Conservation (phyloP, 2,329 filamentous ascomycete species). For the Magnaporthales sp. region DNA sequence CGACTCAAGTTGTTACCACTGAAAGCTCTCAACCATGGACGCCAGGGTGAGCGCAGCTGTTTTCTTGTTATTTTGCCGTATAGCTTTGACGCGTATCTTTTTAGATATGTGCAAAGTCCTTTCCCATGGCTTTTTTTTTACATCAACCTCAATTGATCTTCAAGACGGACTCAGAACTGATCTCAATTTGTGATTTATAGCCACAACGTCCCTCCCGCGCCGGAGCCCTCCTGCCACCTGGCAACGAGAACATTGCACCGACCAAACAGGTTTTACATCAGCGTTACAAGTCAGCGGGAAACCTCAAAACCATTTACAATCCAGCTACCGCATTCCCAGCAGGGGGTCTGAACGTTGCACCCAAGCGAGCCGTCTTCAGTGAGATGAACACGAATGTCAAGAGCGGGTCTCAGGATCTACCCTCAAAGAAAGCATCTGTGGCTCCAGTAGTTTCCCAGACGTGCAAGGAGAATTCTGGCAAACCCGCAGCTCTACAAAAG, state of each 20-base stretch:
- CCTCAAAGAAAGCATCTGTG: conserved; percentile 16
- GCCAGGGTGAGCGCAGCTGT: conserved; percentile 25
- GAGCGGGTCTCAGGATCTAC: conserved; percentile 19
- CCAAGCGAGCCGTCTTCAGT: conserved; percentile 72
- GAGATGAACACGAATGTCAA: conserved; percentile 68
- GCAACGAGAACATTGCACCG: conserved; percentile 61
- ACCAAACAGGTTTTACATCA: conserved; percentile 60
- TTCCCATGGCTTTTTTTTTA: no score
- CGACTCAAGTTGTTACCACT: neutral
- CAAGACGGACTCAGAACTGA: neutral
- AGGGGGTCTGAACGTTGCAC: conserved; percentile 50
- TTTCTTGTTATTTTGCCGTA: neutral
- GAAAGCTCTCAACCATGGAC: conserved; percentile 23
- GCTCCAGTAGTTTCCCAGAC: conserved; percentile 9
- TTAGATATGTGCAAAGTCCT: neutral
- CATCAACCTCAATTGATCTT: neutral
- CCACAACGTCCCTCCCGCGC: conserved; percentile 58
- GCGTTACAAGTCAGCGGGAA: conserved; percentile 71
- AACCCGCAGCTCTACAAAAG: conserved; percentile 20
- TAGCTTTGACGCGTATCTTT: neutral
- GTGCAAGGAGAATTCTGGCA: conserved; percentile 26
- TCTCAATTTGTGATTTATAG: conserved; percentile 29
- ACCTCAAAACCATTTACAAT: conserved; percentile 39
- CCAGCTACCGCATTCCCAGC: conserved; percentile 20
- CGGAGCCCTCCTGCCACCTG: conserved; percentile 23